Percentiles rank a stretch among this genome's conserved stretches.
Conservation (phyloP, 306 rosid species). For the Psophocarpus tetragonolobus region DNA sequence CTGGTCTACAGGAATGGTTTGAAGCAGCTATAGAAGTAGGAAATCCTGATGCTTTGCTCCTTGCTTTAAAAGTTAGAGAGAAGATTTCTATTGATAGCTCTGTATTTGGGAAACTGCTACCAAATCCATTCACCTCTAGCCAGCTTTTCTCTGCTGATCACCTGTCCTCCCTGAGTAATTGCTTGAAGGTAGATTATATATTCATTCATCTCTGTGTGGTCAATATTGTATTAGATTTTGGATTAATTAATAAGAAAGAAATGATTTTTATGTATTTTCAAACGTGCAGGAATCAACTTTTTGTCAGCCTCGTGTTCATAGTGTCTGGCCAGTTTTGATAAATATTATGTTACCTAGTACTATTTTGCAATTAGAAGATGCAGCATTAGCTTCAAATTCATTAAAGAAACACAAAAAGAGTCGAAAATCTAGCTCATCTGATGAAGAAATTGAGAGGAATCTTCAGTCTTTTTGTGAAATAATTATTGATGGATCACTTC, state of each 20-base stretch:
- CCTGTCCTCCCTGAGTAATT: slow-evolving; percentile 64
- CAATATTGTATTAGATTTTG: not conserved
- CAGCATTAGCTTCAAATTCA: slow-evolving; percentile 62
- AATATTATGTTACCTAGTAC: slow-evolving; percentile 69
- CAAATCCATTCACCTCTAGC: slow-evolving; percentile 65
- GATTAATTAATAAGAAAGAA: slow-evolving; percentile 2
- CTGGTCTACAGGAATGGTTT: slow-evolving; percentile 82
- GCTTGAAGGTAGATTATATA: slow-evolving; percentile 68
- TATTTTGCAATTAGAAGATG: slow-evolving; percentile 71
- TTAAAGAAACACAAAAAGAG: slow-evolving; percentile 82
- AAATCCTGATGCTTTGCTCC: slow-evolving; percentile 91
- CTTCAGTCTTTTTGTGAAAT: slow-evolving; percentile 71
- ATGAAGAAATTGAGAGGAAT: slow-evolving; percentile 70
- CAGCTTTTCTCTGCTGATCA: slow-evolving; percentile 68
- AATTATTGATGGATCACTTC: slow-evolving; percentile 88
- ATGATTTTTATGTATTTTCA: slow-evolving; percentile 17
- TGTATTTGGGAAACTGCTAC: slow-evolving; percentile 63
- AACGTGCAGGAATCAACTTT: slow-evolving; percentile 88
- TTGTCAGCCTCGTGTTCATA: slow-evolving; percentile 92
- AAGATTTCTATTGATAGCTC: slow-evolving; percentile 51
- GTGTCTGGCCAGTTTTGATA: slow-evolving; percentile 83
- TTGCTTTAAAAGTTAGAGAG: slow-evolving; percentile 71
- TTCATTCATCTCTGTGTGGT: not conserved
- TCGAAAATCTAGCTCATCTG: slow-evolving; percentile 77
- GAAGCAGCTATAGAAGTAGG: slow-evolving; percentile 72